These are phyloP conservation scores for Zasmidium cellare DNA, from an alignment of 2,329 filamentous ascomycete genomes.

Conservation along the genomic window DNA sequence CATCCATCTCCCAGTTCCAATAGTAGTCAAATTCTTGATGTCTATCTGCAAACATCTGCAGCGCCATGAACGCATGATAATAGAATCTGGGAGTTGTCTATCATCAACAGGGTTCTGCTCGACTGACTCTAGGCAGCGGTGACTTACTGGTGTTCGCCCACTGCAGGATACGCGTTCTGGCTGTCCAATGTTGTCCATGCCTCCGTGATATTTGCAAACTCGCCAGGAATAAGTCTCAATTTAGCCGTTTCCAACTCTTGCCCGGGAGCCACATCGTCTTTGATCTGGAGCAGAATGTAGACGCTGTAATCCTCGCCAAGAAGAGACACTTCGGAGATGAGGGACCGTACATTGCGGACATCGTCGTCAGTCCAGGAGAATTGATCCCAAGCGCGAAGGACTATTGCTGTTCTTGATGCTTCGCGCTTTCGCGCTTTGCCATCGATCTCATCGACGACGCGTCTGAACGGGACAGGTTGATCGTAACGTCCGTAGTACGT, in stretches of 20 bases:
- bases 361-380: background rate
- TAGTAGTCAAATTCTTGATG: constrained; percentile 78
- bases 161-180: background rate
- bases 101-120: no score
- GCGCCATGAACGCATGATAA: constrained; percentile 64
- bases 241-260: background rate
- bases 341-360: background rate
- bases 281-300: no score
- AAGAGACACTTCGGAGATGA: background rate
- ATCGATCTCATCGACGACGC: no score
- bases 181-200: background rate
- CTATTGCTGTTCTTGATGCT: background rate
- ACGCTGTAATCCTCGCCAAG: background rate
- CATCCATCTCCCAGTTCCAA: constrained; percentile 86
- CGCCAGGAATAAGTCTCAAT: background rate
- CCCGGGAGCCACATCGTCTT: no score
- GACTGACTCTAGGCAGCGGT: no score
- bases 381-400: background rate
- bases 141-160: background rate
- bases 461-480: no score
- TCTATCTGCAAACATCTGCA: constrained; percentile 73
- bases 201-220: background rate
- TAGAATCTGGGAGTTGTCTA: no score
- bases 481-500: no score
- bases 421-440: no score